Evolutionary conservation across 495 filamentous ascomycete species (phyloP).

Genomic region (Trichoderma orchidacearum): DNA sequence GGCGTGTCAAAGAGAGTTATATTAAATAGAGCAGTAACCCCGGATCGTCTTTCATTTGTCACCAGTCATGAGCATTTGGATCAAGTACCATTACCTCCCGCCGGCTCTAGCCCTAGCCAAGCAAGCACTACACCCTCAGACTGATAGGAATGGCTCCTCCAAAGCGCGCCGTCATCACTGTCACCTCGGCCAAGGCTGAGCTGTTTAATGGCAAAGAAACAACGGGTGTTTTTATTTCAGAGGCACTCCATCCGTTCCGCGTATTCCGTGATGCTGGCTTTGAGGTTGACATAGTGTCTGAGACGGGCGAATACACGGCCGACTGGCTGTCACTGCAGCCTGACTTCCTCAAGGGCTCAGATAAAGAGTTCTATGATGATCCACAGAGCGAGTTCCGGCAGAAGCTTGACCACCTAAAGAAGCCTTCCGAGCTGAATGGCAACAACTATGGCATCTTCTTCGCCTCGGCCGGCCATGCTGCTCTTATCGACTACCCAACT

Average conservation of each 20-base stretch:
- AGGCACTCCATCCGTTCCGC: slow-evolving; percentile 35
- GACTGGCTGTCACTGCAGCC: slow-evolving; percentile 30
- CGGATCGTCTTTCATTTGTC: too few species aligned
- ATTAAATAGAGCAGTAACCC: too few species aligned
- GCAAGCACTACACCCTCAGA: too few species aligned
- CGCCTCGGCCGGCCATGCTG: slow-evolving; percentile 31
- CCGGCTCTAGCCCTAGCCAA: too few species aligned
- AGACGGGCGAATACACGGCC: slow-evolving; percentile 29
- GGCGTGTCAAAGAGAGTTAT: too few species aligned
- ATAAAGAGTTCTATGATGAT: slow-evolving; percentile 26
- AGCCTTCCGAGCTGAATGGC: slow-evolving; percentile 17
- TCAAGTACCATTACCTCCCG: too few species aligned
- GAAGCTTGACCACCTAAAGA: slow-evolving; percentile 25
- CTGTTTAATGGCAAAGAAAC: slow-evolving; percentile 27
- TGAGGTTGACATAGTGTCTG: slow-evolving; percentile 35
- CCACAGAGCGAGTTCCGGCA: slow-evolving; percentile 22
- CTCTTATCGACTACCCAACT: slow-evolving; percentile 30
- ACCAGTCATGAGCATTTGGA: too few species aligned
- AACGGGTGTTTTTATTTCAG: slow-evolving; percentile 31
- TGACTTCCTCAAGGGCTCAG: slow-evolving; percentile 26
- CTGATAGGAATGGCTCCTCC: slow-evolving; percentile 27
- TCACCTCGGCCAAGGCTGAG: slow-evolving; percentile 30
- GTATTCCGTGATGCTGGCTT: slow-evolving; percentile 31
- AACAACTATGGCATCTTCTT: slow-evolving; percentile 22
- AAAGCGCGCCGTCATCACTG: slow-evolving; percentile 29